phyloP scores from a whole-genome alignment of 768 basidiomycete species.

The Mycena chlorophos region DNA sequence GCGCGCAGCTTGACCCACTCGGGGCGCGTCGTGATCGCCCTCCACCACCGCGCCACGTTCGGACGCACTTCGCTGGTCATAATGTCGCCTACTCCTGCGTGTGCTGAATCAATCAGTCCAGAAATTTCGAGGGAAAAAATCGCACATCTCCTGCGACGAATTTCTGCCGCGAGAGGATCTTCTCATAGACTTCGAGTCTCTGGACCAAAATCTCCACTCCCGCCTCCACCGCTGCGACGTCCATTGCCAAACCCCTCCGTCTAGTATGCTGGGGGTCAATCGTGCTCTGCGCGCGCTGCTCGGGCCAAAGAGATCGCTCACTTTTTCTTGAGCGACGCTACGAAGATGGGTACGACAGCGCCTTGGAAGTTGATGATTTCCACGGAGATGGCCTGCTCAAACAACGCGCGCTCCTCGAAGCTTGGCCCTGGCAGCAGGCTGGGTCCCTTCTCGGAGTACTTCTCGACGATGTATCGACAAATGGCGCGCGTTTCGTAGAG shows the following conservation, averaged over 20 bases:
- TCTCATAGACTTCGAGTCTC: constrained; percentile 9
- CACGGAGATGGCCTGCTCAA: constrained; percentile 2
- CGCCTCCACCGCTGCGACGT: constrained; percentile 28
- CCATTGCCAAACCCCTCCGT: constrained; percentile 27
- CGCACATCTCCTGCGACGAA: constrained; percentile 10
- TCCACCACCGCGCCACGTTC: constrained; percentile 9
- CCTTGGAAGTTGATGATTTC: not conserved
- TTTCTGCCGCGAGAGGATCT: constrained; percentile 6
- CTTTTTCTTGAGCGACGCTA: not conserved
- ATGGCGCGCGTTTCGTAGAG: constrained; percentile 35
- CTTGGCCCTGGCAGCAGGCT: not conserved
- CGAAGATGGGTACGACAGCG: not conserved
- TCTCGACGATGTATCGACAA: constrained; percentile 32
- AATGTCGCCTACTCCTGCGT: constrained; percentile 30
- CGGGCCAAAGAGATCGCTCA: not conserved
- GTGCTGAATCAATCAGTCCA: not conserved
- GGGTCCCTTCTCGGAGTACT: constrained; percentile 14
- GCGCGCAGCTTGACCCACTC: not conserved
- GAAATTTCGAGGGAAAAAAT: too few species aligned
- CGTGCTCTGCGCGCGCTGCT: not conserved
- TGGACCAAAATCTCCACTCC: too few species aligned
- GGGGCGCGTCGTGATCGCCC: not conserved
- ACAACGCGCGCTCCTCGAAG: not conserved
- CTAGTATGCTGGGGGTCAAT: not conserved
- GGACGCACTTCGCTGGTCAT: constrained; percentile 4